Base-by-base conservation (phyloP, 371 early-diverging fungal genomes). In the Apophysomyces variabilis region DNA sequence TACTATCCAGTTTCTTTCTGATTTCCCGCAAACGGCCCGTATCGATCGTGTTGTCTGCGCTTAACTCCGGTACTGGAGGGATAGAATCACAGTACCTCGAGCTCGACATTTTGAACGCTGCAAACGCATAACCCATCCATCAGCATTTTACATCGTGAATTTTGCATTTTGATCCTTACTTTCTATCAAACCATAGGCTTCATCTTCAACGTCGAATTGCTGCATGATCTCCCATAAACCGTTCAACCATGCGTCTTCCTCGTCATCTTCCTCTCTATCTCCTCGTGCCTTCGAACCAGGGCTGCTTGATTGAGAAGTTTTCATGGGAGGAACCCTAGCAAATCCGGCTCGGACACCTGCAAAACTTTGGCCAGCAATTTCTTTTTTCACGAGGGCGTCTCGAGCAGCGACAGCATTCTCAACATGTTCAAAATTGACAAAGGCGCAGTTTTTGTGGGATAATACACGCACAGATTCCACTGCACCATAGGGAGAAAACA, bases 371-470 rank as follows among this genome's bases (percentile, higher is more conserved):
- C 94, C 94, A 70, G 85, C 88, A 65, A 94, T 84, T 58, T 96
- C 92, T 63, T 90, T 89, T 39, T 93, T 93, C 66, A 96, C 90
- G 85, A 96, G 87, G 16, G 88, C 89, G 66, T 92, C 90, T 67
- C 92, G 90, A 32, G 98, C 98, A 26, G 85, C 83, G 43, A 95
- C 87, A 1, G 99, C 96, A 68, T 95, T 95, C 39, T 94, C 95
- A 26, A 92, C 83, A 38, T 76, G 77, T 35, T 90, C 91, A 81
- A 96, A 98, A 79, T 97, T 97, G 70, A 98, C 94, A 75, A 98
- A 98, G 0, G 96, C 98, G 73, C 97, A 98, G 74, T 94, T 96
- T 75, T 98, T 98, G 81, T 96, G 97, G 4, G 95, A 91, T 67
- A 97, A 74, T 1, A 98, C 95, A 9, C 99, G 89, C 18, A 94